Evolutionary conservation across 805 yeast genomes (phyloP), one percentile per base, ranked within the genome.

Genomic region (Starmerella bacillaris): DNA sequence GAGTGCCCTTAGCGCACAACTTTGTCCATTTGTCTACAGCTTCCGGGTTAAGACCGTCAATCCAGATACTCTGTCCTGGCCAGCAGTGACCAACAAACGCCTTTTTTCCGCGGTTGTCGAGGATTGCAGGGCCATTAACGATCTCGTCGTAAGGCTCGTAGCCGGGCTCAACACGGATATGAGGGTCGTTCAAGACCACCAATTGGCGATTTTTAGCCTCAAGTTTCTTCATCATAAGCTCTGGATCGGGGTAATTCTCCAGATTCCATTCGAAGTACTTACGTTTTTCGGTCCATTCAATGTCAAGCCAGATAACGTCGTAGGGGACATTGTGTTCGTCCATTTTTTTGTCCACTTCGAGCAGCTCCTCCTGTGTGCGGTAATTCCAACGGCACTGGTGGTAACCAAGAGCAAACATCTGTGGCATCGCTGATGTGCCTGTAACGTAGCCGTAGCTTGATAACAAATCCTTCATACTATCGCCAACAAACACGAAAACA

Each of bases 361-460:
- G 55, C 1, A 89, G 86, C 55, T 89, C 98, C 8, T 64, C 64
- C 50, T 79, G 84, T 47, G 78, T 84, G 51, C 80, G 79, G 58
- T 89, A 89, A 54, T 89, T 89, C 98, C 98, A 89, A 50, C 96
- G 68, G 51, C 94, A 86, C 56, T 89, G 98, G 51, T 89, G 96
- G 51, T 89, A 80, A 0, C 93, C 96, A 11, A 83, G 54, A 0
- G 94, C 63, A 48, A 83, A 78, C 29, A 74, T 43, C 43, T 72
- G 77, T 1, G 98, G 98, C 8, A 89, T 56, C 5, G 63, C 54
- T 0, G 83, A 64, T 38, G 58, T 67, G 1, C 98, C 98, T 0
- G 92, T 74, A 14, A 89, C 54, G 2, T 53, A 45, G 1, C 82
- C 75, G 53, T 77, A 86, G 22, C 71, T 62, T 28, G 60, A 49